phyloP scores from a whole-genome alignment of 2,329 filamentous ascomycete species.

The Paecilomyces variotii region DNA sequence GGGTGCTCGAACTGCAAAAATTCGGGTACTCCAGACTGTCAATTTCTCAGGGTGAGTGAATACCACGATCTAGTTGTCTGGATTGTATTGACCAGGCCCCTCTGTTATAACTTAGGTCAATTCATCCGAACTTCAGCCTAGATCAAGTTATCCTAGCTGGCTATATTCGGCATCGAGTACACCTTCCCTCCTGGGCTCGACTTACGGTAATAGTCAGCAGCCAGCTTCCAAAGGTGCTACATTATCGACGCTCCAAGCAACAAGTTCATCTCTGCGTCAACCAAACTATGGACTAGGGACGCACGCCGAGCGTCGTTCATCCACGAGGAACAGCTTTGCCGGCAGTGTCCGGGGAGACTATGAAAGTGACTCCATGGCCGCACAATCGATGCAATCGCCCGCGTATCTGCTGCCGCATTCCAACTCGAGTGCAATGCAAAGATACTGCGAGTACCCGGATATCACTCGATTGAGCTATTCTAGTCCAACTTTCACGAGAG shows the following conservation, averaged over 20 bases:
- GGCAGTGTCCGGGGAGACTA: conserved; percentile 19
- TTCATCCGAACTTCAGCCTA: conserved; percentile 20
- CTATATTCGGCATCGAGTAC: conserved; percentile 18
- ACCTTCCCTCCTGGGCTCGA: conserved; percentile 10
- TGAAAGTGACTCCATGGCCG: conserved; percentile 24
- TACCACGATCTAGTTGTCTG: background rate
- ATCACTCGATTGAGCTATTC: conserved; percentile 23
- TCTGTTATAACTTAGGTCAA: conserved; percentile 19
- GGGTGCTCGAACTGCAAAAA: conserved; percentile 78
- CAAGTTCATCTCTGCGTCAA: conserved; percentile 11
- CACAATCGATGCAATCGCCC: conserved; percentile 26
- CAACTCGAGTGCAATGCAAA: conserved; percentile 19
- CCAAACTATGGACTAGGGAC: conserved; percentile 20
- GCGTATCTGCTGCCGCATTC: conserved; percentile 28
- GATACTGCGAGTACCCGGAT: conserved; percentile 20
- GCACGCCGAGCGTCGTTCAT: conserved; percentile 12
- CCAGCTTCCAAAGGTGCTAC: background rate
- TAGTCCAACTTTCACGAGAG: conserved; percentile 13
- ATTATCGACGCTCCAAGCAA: conserved; percentile 9
- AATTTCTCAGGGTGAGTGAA: conserved; percentile 64
- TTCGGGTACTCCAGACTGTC: conserved; percentile 58
- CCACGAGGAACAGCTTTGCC: conserved; percentile 14
- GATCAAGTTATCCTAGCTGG: conserved; percentile 15
- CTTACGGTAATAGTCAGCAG: conserved; percentile 5
- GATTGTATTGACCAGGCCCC: background rate